These are phyloP conservation scores for Globisporangium splendens DNA, from an alignment of 352 stramenopile species.

Conservation along the genomic window DNA sequence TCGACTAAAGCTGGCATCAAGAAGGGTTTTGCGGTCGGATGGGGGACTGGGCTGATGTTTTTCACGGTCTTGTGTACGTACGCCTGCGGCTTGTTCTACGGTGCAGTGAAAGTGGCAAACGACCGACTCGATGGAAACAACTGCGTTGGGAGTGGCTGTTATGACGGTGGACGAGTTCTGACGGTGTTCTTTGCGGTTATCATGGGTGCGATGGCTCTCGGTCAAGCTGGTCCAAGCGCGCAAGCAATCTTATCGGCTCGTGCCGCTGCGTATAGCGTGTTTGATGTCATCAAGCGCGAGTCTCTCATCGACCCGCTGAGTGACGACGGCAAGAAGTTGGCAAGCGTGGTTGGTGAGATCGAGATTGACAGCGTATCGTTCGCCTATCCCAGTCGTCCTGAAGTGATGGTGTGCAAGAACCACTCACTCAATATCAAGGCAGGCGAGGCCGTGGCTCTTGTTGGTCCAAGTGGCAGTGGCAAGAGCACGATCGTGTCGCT, in stretches of 20 bases:
- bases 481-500: slow-evolving; percentile 49
- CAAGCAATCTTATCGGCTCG: slow-evolving; percentile 34
- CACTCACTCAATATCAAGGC: slow-evolving; percentile 35
- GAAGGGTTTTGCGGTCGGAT: slow-evolving; percentile 47
- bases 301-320: slow-evolving; percentile 44
- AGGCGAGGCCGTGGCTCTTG: slow-evolving; percentile 40
- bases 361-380: slow-evolving; percentile 47
- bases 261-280: slow-evolving; percentile 38
- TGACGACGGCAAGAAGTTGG: slow-evolving; percentile 22
- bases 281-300: slow-evolving; percentile 40
- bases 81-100: slow-evolving; percentile 77
- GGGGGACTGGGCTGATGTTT: slow-evolving; percentile 66
- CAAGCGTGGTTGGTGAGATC: slow-evolving; percentile 19
- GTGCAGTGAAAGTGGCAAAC: slow-evolving; percentile 56
- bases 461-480: slow-evolving; percentile 40
- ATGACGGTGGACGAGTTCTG: slow-evolving; percentile 37
- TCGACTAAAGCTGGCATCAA: slow-evolving; percentile 45
- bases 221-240: slow-evolving; percentile 32
- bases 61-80: slow-evolving; percentile 68
- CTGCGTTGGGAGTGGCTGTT: slow-evolving; percentile 25
- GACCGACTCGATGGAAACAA: slow-evolving; percentile 34
- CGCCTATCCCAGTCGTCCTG: slow-evolving; percentile 25
- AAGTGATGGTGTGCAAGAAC: slow-evolving; percentile 25
- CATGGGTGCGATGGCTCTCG: slow-evolving; percentile 32
- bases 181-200: slow-evolving; percentile 64